Evolutionary conservation across 805 yeast species (phyloP), one percentile per base, ranked within the genome.

Genomic region (Lipomyces sp.): DNA sequence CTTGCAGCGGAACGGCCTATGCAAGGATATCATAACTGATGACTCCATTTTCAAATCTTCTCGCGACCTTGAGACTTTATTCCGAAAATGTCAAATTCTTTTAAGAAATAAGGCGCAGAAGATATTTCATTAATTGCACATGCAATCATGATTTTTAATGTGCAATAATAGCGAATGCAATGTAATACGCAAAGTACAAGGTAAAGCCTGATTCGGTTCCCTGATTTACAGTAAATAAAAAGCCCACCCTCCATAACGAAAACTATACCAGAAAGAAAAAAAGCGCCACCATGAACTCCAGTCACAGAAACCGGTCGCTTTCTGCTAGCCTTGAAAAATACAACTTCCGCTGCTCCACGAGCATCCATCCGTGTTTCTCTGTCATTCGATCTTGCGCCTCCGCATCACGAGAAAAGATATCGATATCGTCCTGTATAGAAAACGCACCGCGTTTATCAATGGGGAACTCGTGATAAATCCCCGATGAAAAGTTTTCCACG

Each of bases 381-480:
- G 18, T 7, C 11, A 50, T 18, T n/a, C 39, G 32, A 16, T 26
- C 22, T 4, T 14, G 19, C 2, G 53, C 45, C 24, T 13, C 14
- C 10, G 37, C 21, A 31, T 43, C 42, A 5, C 14, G n/a, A 11
- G 47, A 35, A 23, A 16, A 23, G n/a, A 43, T 14, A 19, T 28
- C 42, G 8, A n/a, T 34, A 28, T 50, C 54, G 32, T 50, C 54
- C 23, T 31, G 19, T 5, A 23, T 18, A 26, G 54, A 45, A 16
- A 50, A 50, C 24, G 45, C 49, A 8, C 54, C 54, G 4, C 19
- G 24, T n/a, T 45, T 28, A 10, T 50, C 24, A 3, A 14, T 18
- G 1, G 44, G 47, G 22, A 48, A 38, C n/a, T n/a, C n/a, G n/a
- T n/a, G n/a, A n/a, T n/a, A n/a, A n/a, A n/a, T n/a, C n/a, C n/a